These are phyloP conservation scores for Pythium coloratum DNA, from an alignment of 352 stramenopile genomes.

Conservation along the genomic window DNA sequence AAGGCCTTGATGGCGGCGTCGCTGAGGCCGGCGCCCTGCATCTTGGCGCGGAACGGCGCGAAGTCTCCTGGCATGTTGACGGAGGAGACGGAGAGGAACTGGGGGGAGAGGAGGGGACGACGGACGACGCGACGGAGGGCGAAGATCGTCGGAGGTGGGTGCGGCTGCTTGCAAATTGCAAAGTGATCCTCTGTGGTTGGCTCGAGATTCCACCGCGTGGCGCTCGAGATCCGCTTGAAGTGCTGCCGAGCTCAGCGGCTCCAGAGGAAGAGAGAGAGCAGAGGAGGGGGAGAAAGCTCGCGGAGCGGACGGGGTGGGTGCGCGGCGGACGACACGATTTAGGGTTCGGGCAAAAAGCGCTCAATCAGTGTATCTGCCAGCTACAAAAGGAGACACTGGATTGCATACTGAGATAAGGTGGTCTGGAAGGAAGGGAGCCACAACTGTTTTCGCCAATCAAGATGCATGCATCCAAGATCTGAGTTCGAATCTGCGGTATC, in stretches of 20 bases:
- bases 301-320: slow-evolving; percentile 11
- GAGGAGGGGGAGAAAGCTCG: background rate
- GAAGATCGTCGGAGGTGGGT: slow-evolving; percentile 20
- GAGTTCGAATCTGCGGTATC: slow-evolving; percentile 28
- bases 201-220: background rate
- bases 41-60: slow-evolving; percentile 93
- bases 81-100: background rate
- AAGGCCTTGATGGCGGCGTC: slow-evolving; percentile 97
- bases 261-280: background rate
- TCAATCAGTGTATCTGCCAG: slow-evolving; percentile 16
- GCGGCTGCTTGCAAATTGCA: slow-evolving; percentile 23
- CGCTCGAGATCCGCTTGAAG: slow-evolving; percentile 4
- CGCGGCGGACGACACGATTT: slow-evolving; percentile 3
- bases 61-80: slow-evolving; percentile 57
- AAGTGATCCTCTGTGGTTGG: slow-evolving; percentile 11
- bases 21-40: slow-evolving; percentile 94
- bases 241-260: background rate
- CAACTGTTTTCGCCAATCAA: slow-evolving; percentile 15
- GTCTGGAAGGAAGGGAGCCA: background rate
- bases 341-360: background rate
- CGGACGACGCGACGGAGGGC: slow-evolving; percentile 14
- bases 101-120: slow-evolving; percentile 8
- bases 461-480: slow-evolving; percentile 5
- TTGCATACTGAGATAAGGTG: slow-evolving; percentile 9
- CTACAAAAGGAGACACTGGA: background rate